Evolutionary conservation across 2,329 filamentous ascomycete species (phyloP), one percentile per base, ranked within the genome.

Genomic region (Pseudopyricularia javanii): DNA sequence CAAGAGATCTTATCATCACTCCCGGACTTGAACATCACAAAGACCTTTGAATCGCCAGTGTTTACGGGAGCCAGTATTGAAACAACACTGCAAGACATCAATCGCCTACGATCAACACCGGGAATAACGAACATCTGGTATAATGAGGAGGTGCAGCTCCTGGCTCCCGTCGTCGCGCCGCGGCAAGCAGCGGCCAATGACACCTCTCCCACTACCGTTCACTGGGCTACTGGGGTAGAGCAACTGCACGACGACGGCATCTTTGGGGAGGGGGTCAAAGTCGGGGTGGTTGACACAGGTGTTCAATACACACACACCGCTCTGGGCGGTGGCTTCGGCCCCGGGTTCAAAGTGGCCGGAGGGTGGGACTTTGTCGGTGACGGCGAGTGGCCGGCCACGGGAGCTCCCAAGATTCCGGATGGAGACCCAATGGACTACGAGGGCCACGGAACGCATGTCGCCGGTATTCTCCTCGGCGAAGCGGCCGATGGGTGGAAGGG

Each of bases 381-480:
- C 52, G 60, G 61, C 2, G 15, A 40, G 17, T 56, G 52, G 48
- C 47, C 50, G 4, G 30, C 17, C 34, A 14, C 20, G 40, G 40
- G 40, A 26, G 50, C 47, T 12, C 40, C 49, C 28, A 51, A 52
- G 35, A 35, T 30, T 17, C 59, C 59, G 1, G 67, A 68, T 49
- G 49, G 56, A 4, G 68, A 70, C 51, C 68, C 69, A 3, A 60
- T 64, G 40, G 62, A 67, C 50, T 60, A 60, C 49, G 59, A 60
- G n/a, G 67, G 68, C 14, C 69, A 72, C 57, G 68, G 69, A 2
- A 71, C 69, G 1, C 67, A 69, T 52, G 71, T 74, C 34, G 69
- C 74, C 17, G 74, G 75, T 20, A 74, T 74, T 24, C 69, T 78
- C 56, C 74, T 68, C 26, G 74, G 72, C 15, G 65, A 75, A 35